Base-by-base conservation (phyloP, 257 asterid genomes). In the Gentiana straminea region DNA sequence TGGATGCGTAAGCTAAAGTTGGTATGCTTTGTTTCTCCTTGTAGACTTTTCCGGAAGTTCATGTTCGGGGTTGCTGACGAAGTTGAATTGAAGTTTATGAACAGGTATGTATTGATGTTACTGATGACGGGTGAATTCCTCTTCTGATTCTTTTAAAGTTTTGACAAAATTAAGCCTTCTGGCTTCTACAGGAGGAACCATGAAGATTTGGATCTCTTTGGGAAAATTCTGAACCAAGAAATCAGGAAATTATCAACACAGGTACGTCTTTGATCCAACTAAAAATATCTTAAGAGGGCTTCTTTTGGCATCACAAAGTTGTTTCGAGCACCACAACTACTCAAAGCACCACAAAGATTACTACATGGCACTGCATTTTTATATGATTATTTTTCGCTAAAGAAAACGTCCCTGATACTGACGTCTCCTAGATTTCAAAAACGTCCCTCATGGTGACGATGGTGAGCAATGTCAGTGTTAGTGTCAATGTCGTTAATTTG, bases 21-120 rank as follows among this genome's bases (percentile, higher is more conserved):
- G 44, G 62, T 36, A 51, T 62, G 44, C n/a, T 37, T 47, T 66
- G 35, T 52, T 57, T 64, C 32, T 41, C 51, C 34, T 44, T 43
- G 7, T 55, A 90, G 98, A 81, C 70, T 90, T 59, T 90, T 90
- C 59, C 86, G 98, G 60, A 90, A 90, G 71, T 80, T 83, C 52
- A 84, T 90, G 60, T 90, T 90, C 57, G 98, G 98, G 67, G 95
- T 80, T 53, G 98, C 98, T 8, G 98, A 90, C 79, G 98, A 87
- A 82, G 86, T 90, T 49, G 98, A 90, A 68, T 60, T 90, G 75
- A 90, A 86, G 79, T 90, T 90, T 49, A 79, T 90, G 77, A 81
- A 84, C 77, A 86, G 97, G 97, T 84, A 65, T 63, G 46, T 55
- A 43, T 49, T 12, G 60, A 55, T 63, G 62, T n/a, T 53, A n/a